These are phyloP conservation scores for Apiotrichum domesticum DNA, from an alignment of 1,284 basidiomycete genomes.

Conservation along the genomic window DNA sequence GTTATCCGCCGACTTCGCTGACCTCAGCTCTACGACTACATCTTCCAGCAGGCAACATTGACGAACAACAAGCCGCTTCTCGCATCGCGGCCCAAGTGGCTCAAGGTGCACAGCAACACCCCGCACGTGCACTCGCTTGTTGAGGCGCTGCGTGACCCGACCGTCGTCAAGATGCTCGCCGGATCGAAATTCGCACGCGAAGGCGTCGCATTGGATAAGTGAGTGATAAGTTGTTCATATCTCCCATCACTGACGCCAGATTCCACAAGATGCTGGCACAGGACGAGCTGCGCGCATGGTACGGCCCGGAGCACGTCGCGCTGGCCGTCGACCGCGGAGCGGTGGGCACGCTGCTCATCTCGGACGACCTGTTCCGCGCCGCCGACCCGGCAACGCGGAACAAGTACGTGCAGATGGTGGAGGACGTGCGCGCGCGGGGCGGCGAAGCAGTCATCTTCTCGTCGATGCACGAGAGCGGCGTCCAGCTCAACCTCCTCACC, in stretches of 20 bases:
- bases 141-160: conserved; percentile 89
- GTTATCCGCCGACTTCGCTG: neutral
- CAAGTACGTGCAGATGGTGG: conserved; percentile 82
- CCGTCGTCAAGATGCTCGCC: conserved; percentile 65
- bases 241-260: conserved; percentile 48
- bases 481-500: conserved; percentile 88
- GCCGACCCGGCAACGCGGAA: conserved; percentile 69
- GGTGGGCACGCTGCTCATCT: conserved; percentile 88
- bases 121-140: conserved; percentile 93
- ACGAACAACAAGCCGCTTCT: conserved; percentile 78
- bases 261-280: conserved; percentile 94
- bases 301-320: conserved; percentile 88
- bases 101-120: conserved; percentile 87
- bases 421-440: conserved; percentile 78
- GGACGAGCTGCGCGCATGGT: conserved; percentile 97
- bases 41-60: conserved; percentile 71
- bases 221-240: conserved; percentile 17
- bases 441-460: conserved; percentile 95
- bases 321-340: conserved; percentile 90
- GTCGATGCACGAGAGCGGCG: conserved; percentile 97
- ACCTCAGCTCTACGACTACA: conserved; percentile 61
- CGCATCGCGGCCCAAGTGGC: conserved; percentile 70
- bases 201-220: conserved; percentile 85
- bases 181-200: conserved; percentile 98
- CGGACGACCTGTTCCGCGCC: conserved; percentile 86